A percentile compares a stretch with the other conserved stretches of the same genome.
These are phyloP conservation scores for Penicillium pulvis DNA, from an alignment of 495 filamentous ascomycete genomes.

Conservation along the genomic window DNA sequence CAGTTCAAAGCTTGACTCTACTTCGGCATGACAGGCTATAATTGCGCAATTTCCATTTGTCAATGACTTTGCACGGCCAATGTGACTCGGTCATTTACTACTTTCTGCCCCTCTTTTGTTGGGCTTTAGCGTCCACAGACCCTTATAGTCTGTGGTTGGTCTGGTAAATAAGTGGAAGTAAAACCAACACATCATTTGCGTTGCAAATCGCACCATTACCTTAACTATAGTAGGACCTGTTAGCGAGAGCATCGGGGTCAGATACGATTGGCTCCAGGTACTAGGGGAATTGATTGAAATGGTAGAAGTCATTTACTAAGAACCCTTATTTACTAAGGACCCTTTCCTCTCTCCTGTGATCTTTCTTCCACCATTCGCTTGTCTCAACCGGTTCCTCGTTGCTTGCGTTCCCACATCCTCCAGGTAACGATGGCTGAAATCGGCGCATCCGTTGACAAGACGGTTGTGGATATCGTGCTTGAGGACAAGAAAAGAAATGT, in stretches of 20 bases:
- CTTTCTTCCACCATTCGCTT: background rate
- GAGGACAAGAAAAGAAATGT: background rate
- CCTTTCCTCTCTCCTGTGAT: background rate
- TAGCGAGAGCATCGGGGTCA: background rate
- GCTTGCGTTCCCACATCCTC: background rate
- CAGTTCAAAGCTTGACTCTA: background rate
- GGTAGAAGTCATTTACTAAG: background rate
- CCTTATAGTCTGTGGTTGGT: background rate
- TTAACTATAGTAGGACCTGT: background rate
- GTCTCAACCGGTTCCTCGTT: background rate
- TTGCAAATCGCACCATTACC: conserved; percentile 2
- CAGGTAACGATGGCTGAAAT: background rate
- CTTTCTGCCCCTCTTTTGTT: background rate
- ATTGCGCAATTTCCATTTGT: conserved; percentile 16
- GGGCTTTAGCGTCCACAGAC: background rate
- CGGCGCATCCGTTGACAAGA: background rate
- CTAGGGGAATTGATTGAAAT: background rate
- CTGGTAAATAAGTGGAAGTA: background rate
- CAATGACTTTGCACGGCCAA: conserved; percentile 3
- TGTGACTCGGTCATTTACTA: background rate
- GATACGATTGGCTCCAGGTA: background rate
- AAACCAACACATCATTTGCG: background rate
- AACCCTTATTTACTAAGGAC: background rate
- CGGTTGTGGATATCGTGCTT: background rate
- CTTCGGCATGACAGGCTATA: conserved; percentile 6